phyloP scores from a whole-genome alignment of 768 basidiomycete genomes.

The Lepiota subincarnata region DNA sequence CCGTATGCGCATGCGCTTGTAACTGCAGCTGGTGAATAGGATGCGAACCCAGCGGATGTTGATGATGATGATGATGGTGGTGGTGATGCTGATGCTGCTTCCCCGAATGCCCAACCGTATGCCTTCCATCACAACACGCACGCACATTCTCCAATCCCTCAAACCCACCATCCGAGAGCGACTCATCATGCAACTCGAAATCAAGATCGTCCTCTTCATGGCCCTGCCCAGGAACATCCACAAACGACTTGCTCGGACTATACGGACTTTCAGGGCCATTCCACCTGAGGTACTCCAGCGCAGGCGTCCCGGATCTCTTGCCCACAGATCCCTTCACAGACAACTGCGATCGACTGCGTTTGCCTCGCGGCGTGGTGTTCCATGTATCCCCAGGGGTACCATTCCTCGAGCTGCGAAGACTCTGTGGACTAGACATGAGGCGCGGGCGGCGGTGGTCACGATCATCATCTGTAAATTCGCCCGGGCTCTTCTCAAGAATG shows the following conservation, averaged over 20 bases:
- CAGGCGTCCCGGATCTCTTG: slow-evolving; percentile 88
- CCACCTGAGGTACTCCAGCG: slow-evolving; percentile 86
- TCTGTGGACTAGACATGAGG: slow-evolving; percentile 60
- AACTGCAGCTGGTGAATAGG: slow-evolving; percentile 15
- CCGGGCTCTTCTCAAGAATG: slow-evolving; percentile 44
- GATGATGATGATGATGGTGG: slow-evolving; percentile 46
- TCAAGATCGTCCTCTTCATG: slow-evolving; percentile 53
- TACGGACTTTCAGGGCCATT: slow-evolving; percentile 70
- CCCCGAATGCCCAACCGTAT: slow-evolving; percentile 71
- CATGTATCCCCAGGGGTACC: slow-evolving; percentile 56
- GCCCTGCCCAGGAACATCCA: slow-evolving; percentile 40
- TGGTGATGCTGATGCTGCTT: slow-evolving; percentile 58
- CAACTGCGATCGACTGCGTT: slow-evolving; percentile 74
- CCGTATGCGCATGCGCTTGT: slow-evolving; percentile 16
- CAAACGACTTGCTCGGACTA: slow-evolving; percentile 69
- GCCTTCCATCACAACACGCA: slow-evolving; percentile 83
- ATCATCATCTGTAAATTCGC: slow-evolving; percentile 49
- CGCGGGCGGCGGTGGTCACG: slow-evolving; percentile 32
- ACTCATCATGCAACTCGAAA: slow-evolving; percentile 79
- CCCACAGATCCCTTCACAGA: slow-evolving; percentile 70
- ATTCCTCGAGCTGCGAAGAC: slow-evolving; percentile 68
- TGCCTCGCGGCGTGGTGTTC: slow-evolving; percentile 74
- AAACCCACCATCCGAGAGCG: slow-evolving; percentile 71
- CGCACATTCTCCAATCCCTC: slow-evolving; percentile 95
- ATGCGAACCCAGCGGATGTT: slow-evolving; percentile 14